A percentile compares a stretch with the other conserved stretches of the same genome.
phyloP scores from a whole-genome alignment of 495 filamentous ascomycete species.

The Cercophora samala region DNA sequence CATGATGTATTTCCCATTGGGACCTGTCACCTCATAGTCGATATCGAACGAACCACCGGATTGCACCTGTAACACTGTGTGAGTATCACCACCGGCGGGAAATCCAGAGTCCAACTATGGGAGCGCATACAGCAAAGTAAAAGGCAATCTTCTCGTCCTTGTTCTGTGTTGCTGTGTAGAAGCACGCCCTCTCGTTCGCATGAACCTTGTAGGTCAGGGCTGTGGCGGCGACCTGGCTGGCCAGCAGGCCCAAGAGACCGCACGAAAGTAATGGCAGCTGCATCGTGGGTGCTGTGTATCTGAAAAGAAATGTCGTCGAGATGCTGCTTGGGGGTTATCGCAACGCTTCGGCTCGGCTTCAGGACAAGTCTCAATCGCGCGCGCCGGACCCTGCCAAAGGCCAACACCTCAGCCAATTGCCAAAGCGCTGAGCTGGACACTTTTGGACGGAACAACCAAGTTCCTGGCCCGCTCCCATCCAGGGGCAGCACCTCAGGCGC shows the following conservation, averaged over 20 bases:
- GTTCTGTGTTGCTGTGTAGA: conserved; percentile 75
- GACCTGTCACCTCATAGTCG: conserved; percentile 84
- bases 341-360: conserved; percentile 11
- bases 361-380: conserved; percentile 27
- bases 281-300: conserved; percentile 37
- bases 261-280: conserved; percentile 46
- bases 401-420: conserved; percentile 14
- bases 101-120: neutral
- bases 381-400: conserved; percentile 26
- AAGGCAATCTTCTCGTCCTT: conserved; percentile 88
- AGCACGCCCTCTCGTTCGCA: conserved; percentile 92
- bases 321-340: conserved; percentile 4
- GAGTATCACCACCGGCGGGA: neutral
- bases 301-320: conserved; percentile 7
- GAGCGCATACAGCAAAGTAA: conserved; percentile 84
- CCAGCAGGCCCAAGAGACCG: conserved; percentile 63
- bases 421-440: conserved; percentile 12
- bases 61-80: conserved; percentile 66
- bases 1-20: conserved; percentile 75
- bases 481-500: neutral
- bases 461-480: conserved; percentile 20
- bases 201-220: conserved; percentile 91
- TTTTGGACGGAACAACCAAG: conserved; percentile 30
- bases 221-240: conserved; percentile 65
- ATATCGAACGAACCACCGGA: conserved; percentile 94